Evolutionary conservation across 2,329 filamentous ascomycete species (phyloP).

Genomic region (Talaromyces funiculosus): DNA sequence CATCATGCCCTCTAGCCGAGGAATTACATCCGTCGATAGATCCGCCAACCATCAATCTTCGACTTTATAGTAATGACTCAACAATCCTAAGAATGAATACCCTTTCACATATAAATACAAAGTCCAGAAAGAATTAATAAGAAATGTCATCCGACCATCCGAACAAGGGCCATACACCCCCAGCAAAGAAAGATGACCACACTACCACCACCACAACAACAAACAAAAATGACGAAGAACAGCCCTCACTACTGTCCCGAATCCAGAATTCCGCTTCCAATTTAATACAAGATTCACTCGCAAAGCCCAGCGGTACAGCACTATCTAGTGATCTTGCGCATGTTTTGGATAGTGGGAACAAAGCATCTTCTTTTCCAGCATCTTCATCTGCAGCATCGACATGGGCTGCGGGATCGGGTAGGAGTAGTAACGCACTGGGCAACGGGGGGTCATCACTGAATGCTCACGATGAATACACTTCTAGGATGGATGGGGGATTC

Average conservation of each 20-base stretch:
- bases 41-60: background rate
- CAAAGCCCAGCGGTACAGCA: conserved; percentile 13
- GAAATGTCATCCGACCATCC: background rate
- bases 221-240: conserved; percentile 11
- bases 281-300: conserved; percentile 30
- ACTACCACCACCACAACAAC: background rate
- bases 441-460: background rate
- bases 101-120: background rate
- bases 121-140: background rate
- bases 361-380: conserved; percentile 5
- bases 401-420: background rate
- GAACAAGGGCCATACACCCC: background rate
- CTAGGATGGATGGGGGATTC: background rate
- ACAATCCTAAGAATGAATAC: background rate
- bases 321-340: conserved; percentile 21
- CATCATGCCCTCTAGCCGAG: background rate
- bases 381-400: conserved; percentile 6
- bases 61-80: background rate
- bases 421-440: background rate
- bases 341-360: conserved; percentile 16
- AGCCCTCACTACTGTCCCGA: conserved; percentile 23
- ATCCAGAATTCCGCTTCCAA: conserved; percentile 32
- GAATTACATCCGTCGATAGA: background rate
- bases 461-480: no score
- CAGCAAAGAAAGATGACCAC: background rate